These are phyloP conservation scores for Saccharomyces hybrid DNA, from an alignment of 1,139 yeast species.

Conservation along the genomic window DNA sequence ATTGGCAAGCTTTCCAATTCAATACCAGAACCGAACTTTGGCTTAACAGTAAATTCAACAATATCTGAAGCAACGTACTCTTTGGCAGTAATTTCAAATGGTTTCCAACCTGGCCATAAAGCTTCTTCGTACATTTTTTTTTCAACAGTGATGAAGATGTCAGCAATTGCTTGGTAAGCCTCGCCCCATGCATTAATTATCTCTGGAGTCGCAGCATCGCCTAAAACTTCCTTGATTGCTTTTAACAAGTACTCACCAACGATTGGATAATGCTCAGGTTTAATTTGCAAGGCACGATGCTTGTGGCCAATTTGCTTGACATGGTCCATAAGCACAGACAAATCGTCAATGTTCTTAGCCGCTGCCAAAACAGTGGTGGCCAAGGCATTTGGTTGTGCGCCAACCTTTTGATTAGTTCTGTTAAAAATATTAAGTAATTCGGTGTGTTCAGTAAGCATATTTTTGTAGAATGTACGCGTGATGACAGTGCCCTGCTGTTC, in stretches of 20 bases:
- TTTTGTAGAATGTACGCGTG: slow-evolving; percentile 47
- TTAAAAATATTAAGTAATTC: slow-evolving; percentile 56
- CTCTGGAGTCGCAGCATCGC: slow-evolving; percentile 49
- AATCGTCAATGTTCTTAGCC: slow-evolving; percentile 57
- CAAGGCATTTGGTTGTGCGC: slow-evolving; percentile 56
- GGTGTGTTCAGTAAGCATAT: slow-evolving; percentile 48
- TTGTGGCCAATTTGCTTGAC: slow-evolving; percentile 57
- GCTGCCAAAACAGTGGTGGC: slow-evolving; percentile 57
- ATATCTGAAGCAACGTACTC: slow-evolving; percentile 39
- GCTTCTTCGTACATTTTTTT: slow-evolving; percentile 38
- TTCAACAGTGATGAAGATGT: slow-evolving; percentile 53
- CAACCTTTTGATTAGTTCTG: slow-evolving; percentile 47
- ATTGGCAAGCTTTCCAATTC: slow-evolving; percentile 36
- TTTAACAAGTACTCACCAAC: slow-evolving; percentile 52
- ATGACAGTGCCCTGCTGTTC: slow-evolving; percentile 49
- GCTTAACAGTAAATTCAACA: slow-evolving; percentile 47
- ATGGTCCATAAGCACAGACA: slow-evolving; percentile 46
- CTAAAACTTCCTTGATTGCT: slow-evolving; percentile 50
- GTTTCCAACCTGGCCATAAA: slow-evolving; percentile 52
- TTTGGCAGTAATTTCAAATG: slow-evolving; percentile 41
- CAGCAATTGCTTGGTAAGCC: slow-evolving; percentile 61
- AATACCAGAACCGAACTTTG: slow-evolving; percentile 34
- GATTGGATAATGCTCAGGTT: slow-evolving; percentile 57
- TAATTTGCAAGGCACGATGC: slow-evolving; percentile 57
- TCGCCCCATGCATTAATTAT: slow-evolving; percentile 59